A percentile compares a stretch with the other conserved stretches of the same genome.
These are phyloP conservation scores for Athelia psychrophila DNA, from an alignment of 1,284 basidiomycete genomes.

Conservation along the genomic window DNA sequence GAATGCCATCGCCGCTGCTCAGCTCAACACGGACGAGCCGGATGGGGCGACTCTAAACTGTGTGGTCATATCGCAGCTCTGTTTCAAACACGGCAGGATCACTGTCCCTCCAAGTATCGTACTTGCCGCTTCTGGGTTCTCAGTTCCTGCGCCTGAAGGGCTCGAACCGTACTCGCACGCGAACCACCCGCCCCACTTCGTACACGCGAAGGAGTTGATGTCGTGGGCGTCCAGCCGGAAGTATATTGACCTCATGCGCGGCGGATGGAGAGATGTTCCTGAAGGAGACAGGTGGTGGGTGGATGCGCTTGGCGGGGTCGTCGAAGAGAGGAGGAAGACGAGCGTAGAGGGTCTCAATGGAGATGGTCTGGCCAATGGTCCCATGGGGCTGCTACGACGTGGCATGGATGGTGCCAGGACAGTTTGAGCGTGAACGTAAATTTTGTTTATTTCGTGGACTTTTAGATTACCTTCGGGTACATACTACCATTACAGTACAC, in stretches of 20 bases:
- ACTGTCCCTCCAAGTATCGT: constrained; percentile 71
- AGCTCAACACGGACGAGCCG: constrained; percentile 36
- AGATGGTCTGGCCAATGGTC: background rate
- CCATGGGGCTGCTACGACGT: constrained; percentile 23
- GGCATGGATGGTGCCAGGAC: constrained; percentile 42
- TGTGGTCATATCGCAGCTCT: constrained; percentile 63
- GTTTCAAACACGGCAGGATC: constrained; percentile 75
- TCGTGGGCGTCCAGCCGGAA: constrained; percentile 32
- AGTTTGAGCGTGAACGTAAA: background rate
- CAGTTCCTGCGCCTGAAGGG: constrained; percentile 22
- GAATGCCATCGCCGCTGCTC: constrained; percentile 32
- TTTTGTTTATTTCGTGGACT: background rate
- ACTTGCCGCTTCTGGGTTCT: constrained; percentile 54
- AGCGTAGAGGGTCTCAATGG: constrained; percentile 40
- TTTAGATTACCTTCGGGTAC: too few relatives aligned
- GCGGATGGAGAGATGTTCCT: constrained; percentile 56
- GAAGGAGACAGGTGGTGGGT: constrained; percentile 65
- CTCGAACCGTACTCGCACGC: constrained; percentile 32
- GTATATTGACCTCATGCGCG: constrained; percentile 43
- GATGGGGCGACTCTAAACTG: constrained; percentile 68
- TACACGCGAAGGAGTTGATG: constrained; percentile 36
- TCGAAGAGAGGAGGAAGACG: constrained; percentile 43
- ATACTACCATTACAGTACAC: too few relatives aligned
- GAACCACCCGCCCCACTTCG: constrained; percentile 56
- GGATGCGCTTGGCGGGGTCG: constrained; percentile 43